Conservation (phyloP, 2,329 filamentous ascomycete genomes). For the Diaporthe ilicicola region DNA sequence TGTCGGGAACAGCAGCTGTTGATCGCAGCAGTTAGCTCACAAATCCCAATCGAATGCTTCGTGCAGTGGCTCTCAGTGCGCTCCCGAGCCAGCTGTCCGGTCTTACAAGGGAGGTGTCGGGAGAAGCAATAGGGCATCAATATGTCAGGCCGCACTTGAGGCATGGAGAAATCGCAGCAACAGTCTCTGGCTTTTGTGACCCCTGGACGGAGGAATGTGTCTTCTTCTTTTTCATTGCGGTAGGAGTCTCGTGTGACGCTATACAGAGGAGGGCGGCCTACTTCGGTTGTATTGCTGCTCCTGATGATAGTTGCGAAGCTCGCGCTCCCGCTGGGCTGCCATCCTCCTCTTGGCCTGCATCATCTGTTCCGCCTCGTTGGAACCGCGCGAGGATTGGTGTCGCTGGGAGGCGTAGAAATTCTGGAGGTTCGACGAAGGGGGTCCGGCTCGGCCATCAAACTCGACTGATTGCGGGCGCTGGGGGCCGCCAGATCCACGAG, state of each 20-base stretch:
- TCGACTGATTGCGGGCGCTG: slow-evolving; percentile 32
- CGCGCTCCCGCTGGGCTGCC: slow-evolving; percentile 98
- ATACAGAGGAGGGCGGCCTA: slow-evolving; percentile 84
- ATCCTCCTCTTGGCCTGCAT: slow-evolving; percentile 99
- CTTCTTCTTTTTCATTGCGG: slow-evolving; percentile 48
- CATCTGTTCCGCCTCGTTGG: slow-evolving; percentile 94
- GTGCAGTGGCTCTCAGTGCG: slow-evolving; percentile 33
- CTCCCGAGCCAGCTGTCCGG: slow-evolving; percentile 37
- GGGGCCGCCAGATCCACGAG: slow-evolving; percentile 30
- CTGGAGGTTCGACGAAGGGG: slow-evolving; percentile 75
- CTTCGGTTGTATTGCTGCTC: slow-evolving; percentile 99
- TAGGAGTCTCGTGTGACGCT: slow-evolving; percentile 61
- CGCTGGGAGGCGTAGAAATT: slow-evolving; percentile 95
- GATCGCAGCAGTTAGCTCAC: slow-evolving; percentile 42
- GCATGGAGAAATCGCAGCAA: slow-evolving; percentile 28
- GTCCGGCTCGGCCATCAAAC: slow-evolving; percentile 66
- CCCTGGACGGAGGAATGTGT: slow-evolving; percentile 42
- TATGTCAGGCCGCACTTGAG: slow-evolving; percentile 34
- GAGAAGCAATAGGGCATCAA: slow-evolving; percentile 33
- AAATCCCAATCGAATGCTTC: slow-evolving; percentile 29
- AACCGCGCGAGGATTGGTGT: slow-evolving; percentile 85
- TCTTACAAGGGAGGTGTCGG: slow-evolving; percentile 37
- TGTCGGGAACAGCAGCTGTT: slow-evolving; percentile 62
- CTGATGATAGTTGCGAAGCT: slow-evolving; percentile 99
- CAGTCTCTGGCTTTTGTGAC: slow-evolving; percentile 34